These are phyloP conservation scores for Arabidopsis suecica DNA, from an alignment of 345 rosid species.

Conservation along the genomic window DNA sequence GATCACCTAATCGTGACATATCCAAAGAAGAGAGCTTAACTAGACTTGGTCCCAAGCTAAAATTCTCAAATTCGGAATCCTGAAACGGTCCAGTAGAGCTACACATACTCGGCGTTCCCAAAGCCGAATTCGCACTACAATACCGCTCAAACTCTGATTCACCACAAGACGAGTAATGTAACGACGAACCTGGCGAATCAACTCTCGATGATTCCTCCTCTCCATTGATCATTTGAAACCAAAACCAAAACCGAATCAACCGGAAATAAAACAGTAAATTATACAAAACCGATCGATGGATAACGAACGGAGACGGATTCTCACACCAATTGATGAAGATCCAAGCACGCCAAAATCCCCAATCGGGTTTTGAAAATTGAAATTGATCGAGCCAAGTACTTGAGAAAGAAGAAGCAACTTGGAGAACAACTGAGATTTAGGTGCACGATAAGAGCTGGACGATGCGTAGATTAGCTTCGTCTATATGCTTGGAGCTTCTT, in stretches of 20 bases:
- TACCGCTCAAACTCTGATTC: constrained; percentile 86
- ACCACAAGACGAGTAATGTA: constrained; percentile 82
- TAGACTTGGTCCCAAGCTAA: constrained; percentile 60
- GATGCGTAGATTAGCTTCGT: constrained; percentile 4
- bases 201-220: constrained; percentile 46
- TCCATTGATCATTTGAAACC: constrained; percentile 58
- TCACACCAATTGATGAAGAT: constrained; percentile 24
- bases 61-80: constrained; percentile 74
- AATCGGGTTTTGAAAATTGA: not conserved
- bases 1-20: constrained; percentile 35
- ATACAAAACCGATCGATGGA: not conserved
- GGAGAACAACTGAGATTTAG: constrained; percentile 20
- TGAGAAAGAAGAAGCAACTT: not conserved
- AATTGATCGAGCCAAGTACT: constrained; percentile 9
- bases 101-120: constrained; percentile 78
- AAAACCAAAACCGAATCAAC: constrained; percentile 17
- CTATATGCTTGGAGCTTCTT: constrained; percentile 32
- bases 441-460: not conserved
- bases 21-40: constrained; percentile 35
- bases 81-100: constrained; percentile 59
- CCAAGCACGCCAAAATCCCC: not conserved
- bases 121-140: constrained; percentile 80
- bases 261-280: not conserved
- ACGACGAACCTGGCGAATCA: constrained; percentile 55
- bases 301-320: not conserved